Conservation (phyloP, 495 filamentous ascomycete species). For the Neurospora tetrasperma region DNA sequence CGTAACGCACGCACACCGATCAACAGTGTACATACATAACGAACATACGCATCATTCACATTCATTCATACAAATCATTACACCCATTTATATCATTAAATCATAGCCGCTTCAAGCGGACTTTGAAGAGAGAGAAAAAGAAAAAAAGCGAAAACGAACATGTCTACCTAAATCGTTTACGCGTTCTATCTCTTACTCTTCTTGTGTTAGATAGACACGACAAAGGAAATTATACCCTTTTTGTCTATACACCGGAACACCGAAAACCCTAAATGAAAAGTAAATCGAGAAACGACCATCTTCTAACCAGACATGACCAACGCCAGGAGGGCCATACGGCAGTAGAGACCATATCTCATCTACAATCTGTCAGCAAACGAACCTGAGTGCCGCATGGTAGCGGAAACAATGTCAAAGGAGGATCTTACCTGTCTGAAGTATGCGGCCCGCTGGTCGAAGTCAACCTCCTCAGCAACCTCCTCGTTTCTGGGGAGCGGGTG, state of each 20-base stretch:
- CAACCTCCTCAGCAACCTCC: constrained; percentile 90
- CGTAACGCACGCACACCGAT: neutral
- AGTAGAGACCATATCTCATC: constrained; percentile 98
- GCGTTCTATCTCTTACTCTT: constrained; percentile 6
- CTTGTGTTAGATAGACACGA: neutral
- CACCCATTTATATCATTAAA: constrained; percentile 4
- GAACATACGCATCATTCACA: constrained; percentile 10
- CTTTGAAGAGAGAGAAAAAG: constrained; percentile 7
- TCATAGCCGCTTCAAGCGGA: constrained; percentile 9
- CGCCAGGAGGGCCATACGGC: constrained; percentile 91
- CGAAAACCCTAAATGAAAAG: neutral
- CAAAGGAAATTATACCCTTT: neutral
- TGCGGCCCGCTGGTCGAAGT: constrained; percentile 91
- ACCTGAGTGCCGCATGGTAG: neutral
- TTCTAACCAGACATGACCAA: constrained; percentile 62
- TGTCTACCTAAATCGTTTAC: neutral
- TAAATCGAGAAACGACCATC: neutral
- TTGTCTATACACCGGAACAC: neutral
- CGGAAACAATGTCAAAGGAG: neutral
- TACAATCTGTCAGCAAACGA: constrained; percentile 39
- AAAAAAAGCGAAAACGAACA: constrained; percentile 3
- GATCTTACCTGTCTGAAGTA: constrained; percentile 95
- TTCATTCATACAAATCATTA: constrained; percentile 7
- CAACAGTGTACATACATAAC: constrained; percentile 5
- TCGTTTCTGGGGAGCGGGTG: constrained; percentile 89